Base-by-base conservation (phyloP, 2,329 filamentous ascomycete genomes). In the Neonectria faginata region DNA sequence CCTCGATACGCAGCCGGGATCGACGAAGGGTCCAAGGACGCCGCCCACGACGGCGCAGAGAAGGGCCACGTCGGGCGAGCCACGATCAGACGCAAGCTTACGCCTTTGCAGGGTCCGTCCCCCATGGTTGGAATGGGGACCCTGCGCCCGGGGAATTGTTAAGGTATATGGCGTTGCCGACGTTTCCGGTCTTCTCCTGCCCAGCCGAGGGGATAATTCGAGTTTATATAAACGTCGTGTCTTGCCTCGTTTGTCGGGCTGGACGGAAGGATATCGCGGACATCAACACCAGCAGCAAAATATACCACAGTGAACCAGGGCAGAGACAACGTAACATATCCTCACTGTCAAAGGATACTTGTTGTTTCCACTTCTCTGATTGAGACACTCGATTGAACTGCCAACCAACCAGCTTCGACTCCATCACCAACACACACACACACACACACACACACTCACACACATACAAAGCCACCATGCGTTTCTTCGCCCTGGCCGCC, bases 401-500 rank as follows among this genome's bases (percentile, higher is more conserved):
- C 29, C 29, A 29, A 14, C 14, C 33, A 12, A 6, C 33, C 33
- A 5, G 33, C 11, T 36, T 47, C 12, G 44, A n/a, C 45, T 33
- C n/a, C 47, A 31, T 50, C 27, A 31, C 27, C 10, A 20, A 27
- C 25, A 14, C 22, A 47, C 10, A 9, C 42, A 45, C 47, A 18
- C 27, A 31, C n/a, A 25, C 29, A 47, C 22, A 51, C 33, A 22
- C 10, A 9, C 42, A 45, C 47, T 12, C 27, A 31, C n/a, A 25
- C 29, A 47, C 22, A 51, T 25, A 22, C 20, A 50, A 50, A 36
- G 22, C 36, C 10, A 27, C 36, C 36, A 77, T 77, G 75, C 74
- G 66, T 39, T 73, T 74, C 68, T 58, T 67, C 20, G 45, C 57
- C 44, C 27, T 75, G 50, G 62, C 69, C 41, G 67, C 64, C 50